A percentile compares a stretch with the other conserved stretches of the same genome.
These are phyloP conservation scores for Dispira parvispora DNA, from an alignment of 192 early-diverging fungal genomes.

Conservation along the genomic window DNA sequence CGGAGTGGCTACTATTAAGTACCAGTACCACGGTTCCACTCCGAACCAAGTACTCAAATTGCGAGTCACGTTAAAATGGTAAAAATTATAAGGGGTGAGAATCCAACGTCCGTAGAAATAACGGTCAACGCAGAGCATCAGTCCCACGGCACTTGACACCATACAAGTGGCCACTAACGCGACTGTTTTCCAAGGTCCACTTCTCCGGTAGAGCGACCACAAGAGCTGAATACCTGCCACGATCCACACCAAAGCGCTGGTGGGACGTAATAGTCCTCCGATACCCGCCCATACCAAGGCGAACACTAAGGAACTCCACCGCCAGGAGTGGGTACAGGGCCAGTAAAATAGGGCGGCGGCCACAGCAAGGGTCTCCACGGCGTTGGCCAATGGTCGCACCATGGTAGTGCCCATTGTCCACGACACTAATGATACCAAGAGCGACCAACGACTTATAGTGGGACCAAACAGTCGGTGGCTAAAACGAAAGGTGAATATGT, in stretches of 20 bases:
- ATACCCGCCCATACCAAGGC: slow-evolving; percentile 57
- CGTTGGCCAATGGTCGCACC: slow-evolving; percentile 48
- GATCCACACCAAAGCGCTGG: slow-evolving; percentile 74
- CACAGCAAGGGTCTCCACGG: slow-evolving; percentile 57
- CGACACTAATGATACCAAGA: slow-evolving; percentile 26
- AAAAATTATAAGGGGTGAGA: slow-evolving; percentile 61
- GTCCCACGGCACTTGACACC: slow-evolving; percentile 24
- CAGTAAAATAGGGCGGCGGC: slow-evolving; percentile 68
- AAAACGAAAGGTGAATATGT: slow-evolving; percentile 45
- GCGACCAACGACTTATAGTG: slow-evolving; percentile 40
- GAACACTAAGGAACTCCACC: not conserved
- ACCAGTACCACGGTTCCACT: slow-evolving; percentile 81
- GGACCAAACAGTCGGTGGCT: slow-evolving; percentile 43
- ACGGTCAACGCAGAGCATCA: slow-evolving; percentile 42
- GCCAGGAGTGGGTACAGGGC: slow-evolving; percentile 36
- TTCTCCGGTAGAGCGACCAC: not conserved
- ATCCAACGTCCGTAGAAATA: slow-evolving; percentile 53
- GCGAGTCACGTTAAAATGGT: slow-evolving; percentile 63
- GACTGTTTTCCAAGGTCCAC: not conserved
- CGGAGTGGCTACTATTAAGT: slow-evolving; percentile 67
- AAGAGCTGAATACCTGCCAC: slow-evolving; percentile 50
- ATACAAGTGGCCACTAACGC: slow-evolving; percentile 13
- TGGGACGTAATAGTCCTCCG: slow-evolving; percentile 76
- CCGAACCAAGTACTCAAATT: slow-evolving; percentile 83
- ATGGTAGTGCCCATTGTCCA: slow-evolving; percentile 43